Conservation (phyloP, 2,329 filamentous ascomycete genomes). For the Epicoccum nigrum region DNA sequence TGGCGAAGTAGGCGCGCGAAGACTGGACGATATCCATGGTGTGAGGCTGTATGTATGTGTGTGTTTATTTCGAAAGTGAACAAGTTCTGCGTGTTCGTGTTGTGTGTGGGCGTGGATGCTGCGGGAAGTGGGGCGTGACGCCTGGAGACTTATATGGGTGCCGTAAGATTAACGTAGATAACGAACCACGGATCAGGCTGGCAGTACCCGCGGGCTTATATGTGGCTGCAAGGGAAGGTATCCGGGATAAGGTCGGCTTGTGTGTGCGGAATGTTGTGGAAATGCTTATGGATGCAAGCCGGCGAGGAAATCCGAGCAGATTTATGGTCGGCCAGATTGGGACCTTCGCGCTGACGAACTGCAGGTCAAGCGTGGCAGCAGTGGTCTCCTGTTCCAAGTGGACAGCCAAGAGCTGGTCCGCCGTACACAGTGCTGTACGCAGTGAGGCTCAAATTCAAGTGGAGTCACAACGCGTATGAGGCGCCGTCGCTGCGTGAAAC, state of each 20-base stretch:
- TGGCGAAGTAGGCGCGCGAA: conserved; percentile 42
- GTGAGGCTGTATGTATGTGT: neutral
- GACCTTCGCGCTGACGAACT: conserved; percentile 18
- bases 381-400: conserved; percentile 20
- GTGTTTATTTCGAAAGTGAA: conserved; percentile 16
- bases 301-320: conserved; percentile 15
- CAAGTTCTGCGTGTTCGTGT: conserved; percentile 16
- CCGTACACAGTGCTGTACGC: conserved; percentile 12
- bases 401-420: conserved; percentile 19
- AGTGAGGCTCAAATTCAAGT: conserved; percentile 25
- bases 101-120: conserved; percentile 16
- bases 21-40: conserved; percentile 40
- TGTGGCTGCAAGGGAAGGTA: conserved; percentile 5
- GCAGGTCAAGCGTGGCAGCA: conserved; percentile 14
- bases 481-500: conserved; percentile 31
- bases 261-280: conserved; percentile 14
- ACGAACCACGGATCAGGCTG: conserved; percentile 3
- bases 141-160: conserved; percentile 18
- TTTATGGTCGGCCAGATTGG: conserved; percentile 16
- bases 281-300: conserved; percentile 16
- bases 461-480: conserved; percentile 25
- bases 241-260: conserved; percentile 21
- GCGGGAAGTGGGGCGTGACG: conserved; percentile 18
- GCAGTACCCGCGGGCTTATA: conserved; percentile 12
- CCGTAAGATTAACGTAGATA: conserved; percentile 17